These are phyloP conservation scores for Penicillium crustosum DNA, from an alignment of 2,329 filamentous ascomycete genomes.

Conservation along the genomic window DNA sequence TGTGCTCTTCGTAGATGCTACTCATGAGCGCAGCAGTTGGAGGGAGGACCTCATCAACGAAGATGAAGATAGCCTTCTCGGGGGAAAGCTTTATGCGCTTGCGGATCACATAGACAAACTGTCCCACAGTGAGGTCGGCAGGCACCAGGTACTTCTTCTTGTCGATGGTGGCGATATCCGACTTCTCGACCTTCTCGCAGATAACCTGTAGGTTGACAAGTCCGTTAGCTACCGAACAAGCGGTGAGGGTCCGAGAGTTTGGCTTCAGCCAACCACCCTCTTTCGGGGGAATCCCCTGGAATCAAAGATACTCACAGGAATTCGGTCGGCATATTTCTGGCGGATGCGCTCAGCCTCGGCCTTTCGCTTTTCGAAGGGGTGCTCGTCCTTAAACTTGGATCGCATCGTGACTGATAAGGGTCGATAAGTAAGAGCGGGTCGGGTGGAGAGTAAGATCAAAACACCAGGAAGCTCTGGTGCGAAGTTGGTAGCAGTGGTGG, in stretches of 20 bases:
- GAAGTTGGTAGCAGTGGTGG: conserved; percentile 20
- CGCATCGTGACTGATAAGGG: conserved; percentile 68
- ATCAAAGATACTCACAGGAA: conserved; percentile 70
- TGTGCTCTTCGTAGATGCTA: conserved; percentile 99
- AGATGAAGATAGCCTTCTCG: conserved; percentile 99
- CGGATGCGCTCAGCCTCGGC: conserved; percentile 98
- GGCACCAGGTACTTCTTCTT: conserved; percentile 99
- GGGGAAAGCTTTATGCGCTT: conserved; percentile 99
- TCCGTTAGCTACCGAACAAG: conserved; percentile 34
- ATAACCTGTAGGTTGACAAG: conserved; percentile 68
- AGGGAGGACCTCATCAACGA: conserved; percentile 96
- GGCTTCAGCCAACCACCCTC: conserved; percentile 1
- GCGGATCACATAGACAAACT: conserved; percentile 99
- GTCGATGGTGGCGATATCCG: conserved; percentile 98
- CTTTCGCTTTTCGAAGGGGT: conserved; percentile 99
- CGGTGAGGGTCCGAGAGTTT: conserved; percentile 27
- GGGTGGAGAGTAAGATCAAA: conserved; percentile 14
- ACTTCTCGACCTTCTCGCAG: conserved; percentile 99
- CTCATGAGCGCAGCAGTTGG: conserved; percentile 98
- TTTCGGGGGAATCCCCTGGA: neutral
- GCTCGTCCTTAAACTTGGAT: conserved; percentile 99
- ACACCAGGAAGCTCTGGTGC: conserved; percentile 15
- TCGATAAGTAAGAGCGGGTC: conserved; percentile 29
- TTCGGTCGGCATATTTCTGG: conserved; percentile 97
- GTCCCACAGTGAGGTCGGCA: conserved; percentile 94